Base-by-base conservation (phyloP, 208 protist species). In the Trypanosoma rangeli region DNA sequence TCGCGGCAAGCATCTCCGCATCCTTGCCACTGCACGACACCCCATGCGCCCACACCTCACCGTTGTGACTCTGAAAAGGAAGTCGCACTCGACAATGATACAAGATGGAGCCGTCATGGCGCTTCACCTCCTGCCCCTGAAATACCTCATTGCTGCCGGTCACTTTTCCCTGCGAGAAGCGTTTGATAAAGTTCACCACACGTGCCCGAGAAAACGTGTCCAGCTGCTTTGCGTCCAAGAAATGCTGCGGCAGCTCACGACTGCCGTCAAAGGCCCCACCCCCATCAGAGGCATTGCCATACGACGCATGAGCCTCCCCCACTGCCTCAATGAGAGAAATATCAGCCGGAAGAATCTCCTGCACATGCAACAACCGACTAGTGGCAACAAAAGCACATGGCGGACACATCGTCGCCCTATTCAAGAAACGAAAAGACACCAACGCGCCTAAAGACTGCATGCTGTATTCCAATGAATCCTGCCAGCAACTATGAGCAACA, bases 111-210 rank as follows among this genome's bases (percentile, higher is more conserved):
- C 59, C 55, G 56, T 56, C 49, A 48, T 67, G 35, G 18, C 20
- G 3, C 1, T 24, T 15, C 42, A 83, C 39, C n/a, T 82, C 67
- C 9, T 64, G 15, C 12, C 48, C 33, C 20, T 84, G 63, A 65
- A 89, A 89, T 26, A 80, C 56, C 29, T 80, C 70, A n/a, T 79
- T 80, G 7, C 63, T 67, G 26, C 52, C 61, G 18, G 59, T 44
- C 16, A 74, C 68, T 22, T 66, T 29, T 50, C 71, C 70, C 55
- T 87, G 67, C 48, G 73, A 69, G 66, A 93, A 84, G 10, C 88
- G 88, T 55, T 91, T 90, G n/a, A 93, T 70, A 44, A 96, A 94
- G 56, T 82, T 88, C 16, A 93, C 69, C 48, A 96, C 85, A 0
- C 89, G 84, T 12, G 88, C 80, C 5, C 89, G 84, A 1, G 88